These are phyloP conservation scores for Arthroderma sp. DNA, from an alignment of 2,329 filamentous ascomycete species.

Conservation along the genomic window DNA sequence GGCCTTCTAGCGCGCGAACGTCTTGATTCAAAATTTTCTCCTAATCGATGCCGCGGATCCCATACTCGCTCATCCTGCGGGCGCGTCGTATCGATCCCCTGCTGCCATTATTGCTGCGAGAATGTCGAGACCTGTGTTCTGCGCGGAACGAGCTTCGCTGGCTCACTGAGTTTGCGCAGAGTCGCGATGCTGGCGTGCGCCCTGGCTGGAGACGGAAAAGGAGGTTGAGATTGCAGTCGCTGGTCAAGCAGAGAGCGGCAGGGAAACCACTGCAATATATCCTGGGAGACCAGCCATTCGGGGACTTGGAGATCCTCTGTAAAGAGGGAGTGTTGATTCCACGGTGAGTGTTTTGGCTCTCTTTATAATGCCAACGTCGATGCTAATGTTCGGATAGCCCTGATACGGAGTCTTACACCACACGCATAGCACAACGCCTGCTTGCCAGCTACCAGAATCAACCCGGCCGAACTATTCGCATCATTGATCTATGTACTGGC, in stretches of 20 bases:
- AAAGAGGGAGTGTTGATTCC: slow-evolving; percentile 73
- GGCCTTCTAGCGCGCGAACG: too few species aligned
- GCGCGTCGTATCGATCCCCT: slow-evolving; percentile 28
- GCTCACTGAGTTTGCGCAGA: slow-evolving; percentile 31
- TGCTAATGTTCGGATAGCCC: slow-evolving; percentile 28
- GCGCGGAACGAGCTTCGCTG: slow-evolving; percentile 38
- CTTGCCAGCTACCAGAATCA: slow-evolving; percentile 12
- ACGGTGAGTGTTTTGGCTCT: slow-evolving; percentile 32
- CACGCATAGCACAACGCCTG: slow-evolving; percentile 42
- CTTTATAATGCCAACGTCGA: neutral
- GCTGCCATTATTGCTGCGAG: slow-evolving; percentile 32
- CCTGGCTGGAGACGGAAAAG: neutral
- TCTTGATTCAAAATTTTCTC: too few species aligned
- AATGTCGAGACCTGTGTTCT: slow-evolving; percentile 34
- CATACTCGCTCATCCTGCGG: slow-evolving; percentile 25
- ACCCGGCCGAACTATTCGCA: slow-evolving; percentile 34
- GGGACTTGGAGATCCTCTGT: slow-evolving; percentile 66
- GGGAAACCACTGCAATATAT: slow-evolving; percentile 83
- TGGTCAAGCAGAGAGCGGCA: slow-evolving; percentile 35
- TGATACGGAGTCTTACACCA: slow-evolving; percentile 60
- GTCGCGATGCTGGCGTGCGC: neutral
- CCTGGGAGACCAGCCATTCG: slow-evolving; percentile 79
- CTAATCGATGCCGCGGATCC: slow-evolving; percentile 34
- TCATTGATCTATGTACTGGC: slow-evolving; percentile 83
- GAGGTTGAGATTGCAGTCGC: neutral